Evolutionary conservation across 306 rosid species (phyloP), one percentile per base, ranked within the genome.

Genomic region (Psophocarpus tetragonolobus): DNA sequence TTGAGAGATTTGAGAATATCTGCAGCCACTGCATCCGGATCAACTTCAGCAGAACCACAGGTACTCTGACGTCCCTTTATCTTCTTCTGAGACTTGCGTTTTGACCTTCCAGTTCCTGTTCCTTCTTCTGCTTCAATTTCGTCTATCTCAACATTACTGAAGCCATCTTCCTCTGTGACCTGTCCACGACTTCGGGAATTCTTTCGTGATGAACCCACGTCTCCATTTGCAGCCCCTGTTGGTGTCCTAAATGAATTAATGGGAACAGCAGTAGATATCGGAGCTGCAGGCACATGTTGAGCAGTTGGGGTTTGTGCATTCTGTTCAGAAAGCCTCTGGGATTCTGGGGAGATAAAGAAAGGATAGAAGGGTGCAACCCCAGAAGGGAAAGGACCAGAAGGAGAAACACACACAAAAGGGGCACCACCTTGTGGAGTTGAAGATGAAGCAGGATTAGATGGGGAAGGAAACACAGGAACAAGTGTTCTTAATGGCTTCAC

Each of bases 361-460:
- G 98, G 98, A 72, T 87, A 94, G 57, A 91, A 92, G 0, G 97
- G 92, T 3, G 93, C 38, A 74, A 88, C 82, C 5, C 94, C 97
- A 32, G 93, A 84, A 0, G 98, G 97, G 53, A 89, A 94, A 80
- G 98, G 97, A 68, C 98, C 98, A 6, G 93, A 63, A 3, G 98
- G 98, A n/a, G 96, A 80, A 27, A 83, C 96, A 68, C 93, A 90
- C 29, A 92, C 89, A 85, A 94, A 92, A 18, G 98, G 97, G 14
- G 98, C 96, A 70, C 88, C 89, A 44, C 91, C 97, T 84, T 91
- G 92, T 8, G 96, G 84, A 58, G 76, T 76, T 8, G 92, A 77
- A 74, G 85, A 88, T 0, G 97, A 79, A 27, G 97, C 77, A 23
- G 78, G 83, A 27, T 84, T 90, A 1, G 92, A 82, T 26, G 96